Conservation (phyloP, 2,329 filamentous ascomycete species). For the Bipolaris victoriae region DNA sequence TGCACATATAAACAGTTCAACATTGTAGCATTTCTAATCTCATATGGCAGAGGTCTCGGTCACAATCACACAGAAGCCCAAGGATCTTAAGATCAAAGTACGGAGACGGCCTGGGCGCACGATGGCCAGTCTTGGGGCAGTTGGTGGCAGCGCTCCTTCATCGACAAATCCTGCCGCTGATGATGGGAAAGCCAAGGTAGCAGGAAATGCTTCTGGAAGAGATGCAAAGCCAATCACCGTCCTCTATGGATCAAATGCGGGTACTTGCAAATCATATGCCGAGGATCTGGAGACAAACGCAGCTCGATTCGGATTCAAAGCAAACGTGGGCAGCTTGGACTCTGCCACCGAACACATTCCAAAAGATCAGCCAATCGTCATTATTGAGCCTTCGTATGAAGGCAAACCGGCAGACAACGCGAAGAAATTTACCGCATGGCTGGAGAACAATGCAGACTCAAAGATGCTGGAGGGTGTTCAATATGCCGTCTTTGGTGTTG, state of each 20-base stretch:
- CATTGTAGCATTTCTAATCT: background rate
- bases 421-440: conserved; percentile 70
- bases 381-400: conserved; percentile 76
- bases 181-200: background rate
- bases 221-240: conserved; percentile 63
- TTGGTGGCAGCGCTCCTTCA: background rate
- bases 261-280: conserved; percentile 74
- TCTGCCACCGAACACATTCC: conserved; percentile 66
- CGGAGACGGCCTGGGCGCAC: conserved; percentile 13
- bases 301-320: conserved; percentile 59
- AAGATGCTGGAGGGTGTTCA: conserved; percentile 60
- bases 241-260: conserved; percentile 75
- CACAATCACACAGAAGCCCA: conserved; percentile 13
- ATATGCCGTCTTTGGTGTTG: conserved; percentile 75
- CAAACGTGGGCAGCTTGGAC: conserved; percentile 60
- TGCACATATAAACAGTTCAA: background rate
- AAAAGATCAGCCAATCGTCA: conserved; percentile 65
- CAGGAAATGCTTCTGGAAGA: background rate
- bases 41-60: conserved; percentile 3
- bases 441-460: conserved; percentile 59
- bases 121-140: conserved; percentile 6
- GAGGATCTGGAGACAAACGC: conserved; percentile 67
- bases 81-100: conserved; percentile 13
- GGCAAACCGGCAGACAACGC: conserved; percentile 77
- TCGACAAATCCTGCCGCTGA: background rate